Percentiles rank a stretch among this genome's conserved stretches.
These are phyloP conservation scores for Ceratobasidium papillatum DNA, from an alignment of 1,284 basidiomycete genomes.

Conservation along the genomic window DNA sequence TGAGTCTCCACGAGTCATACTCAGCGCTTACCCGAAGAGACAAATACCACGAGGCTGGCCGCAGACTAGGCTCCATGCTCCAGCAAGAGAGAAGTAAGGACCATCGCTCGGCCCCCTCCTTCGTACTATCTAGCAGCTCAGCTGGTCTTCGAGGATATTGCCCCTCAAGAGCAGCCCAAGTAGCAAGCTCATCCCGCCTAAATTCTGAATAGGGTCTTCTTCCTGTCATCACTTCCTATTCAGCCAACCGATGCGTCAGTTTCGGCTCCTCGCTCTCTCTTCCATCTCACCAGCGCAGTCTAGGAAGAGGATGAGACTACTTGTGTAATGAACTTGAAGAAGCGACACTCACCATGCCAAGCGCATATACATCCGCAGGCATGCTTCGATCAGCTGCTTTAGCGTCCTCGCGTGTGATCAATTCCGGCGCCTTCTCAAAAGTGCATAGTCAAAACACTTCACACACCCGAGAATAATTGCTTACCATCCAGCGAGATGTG, in stretches of 20 bases:
- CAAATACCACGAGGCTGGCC: not conserved
- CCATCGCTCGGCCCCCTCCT: not conserved
- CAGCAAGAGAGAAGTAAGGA: not conserved
- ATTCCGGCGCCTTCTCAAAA: constrained; percentile 5
- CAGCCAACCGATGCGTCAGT: not conserved
- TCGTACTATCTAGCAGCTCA: not conserved
- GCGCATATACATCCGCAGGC: constrained; percentile 13
- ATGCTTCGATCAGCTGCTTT: constrained; percentile 1
- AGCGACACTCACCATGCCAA: constrained; percentile 4
- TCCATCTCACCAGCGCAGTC: not conserved
- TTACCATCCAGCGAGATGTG: constrained; percentile 28
- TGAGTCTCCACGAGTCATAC: too few relatives aligned
- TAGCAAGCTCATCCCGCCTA: not conserved
- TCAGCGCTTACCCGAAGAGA: too few relatives aligned
- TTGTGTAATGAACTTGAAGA: not conserved
- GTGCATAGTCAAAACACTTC: too few relatives aligned
- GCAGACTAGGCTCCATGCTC: not conserved
- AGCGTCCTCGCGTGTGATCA: not conserved
- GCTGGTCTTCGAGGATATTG: not conserved
- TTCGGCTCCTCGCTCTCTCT: not conserved
- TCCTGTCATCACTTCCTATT: constrained; percentile 12
- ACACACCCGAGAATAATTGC: not conserved
- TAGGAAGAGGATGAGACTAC: not conserved
- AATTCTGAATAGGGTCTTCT: constrained; percentile 5
- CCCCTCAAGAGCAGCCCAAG: not conserved